A percentile compares a stretch with the other conserved stretches of the same genome.
Conservation (phyloP, 768 basidiomycete genomes). For the Xerocomellus intermedius region DNA sequence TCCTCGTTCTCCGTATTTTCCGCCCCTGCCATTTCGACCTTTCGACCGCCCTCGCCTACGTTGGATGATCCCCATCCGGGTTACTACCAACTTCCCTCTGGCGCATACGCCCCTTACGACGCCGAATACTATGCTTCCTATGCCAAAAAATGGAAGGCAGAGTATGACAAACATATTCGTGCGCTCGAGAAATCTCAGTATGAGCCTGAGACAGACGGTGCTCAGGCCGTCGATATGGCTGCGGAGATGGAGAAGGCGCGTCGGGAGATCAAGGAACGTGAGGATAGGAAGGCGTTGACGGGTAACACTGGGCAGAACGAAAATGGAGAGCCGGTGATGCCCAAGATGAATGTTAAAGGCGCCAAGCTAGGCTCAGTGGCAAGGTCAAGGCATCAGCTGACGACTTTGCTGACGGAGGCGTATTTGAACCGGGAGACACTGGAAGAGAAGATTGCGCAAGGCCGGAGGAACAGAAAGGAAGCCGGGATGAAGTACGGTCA, state of each 20-base stretch:
- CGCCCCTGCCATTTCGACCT: slow-evolving; percentile 67
- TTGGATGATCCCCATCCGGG: slow-evolving; percentile 79
- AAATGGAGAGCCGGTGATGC: slow-evolving; percentile 52
- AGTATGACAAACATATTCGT: slow-evolving; percentile 70
- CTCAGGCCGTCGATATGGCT: slow-evolving; percentile 60
- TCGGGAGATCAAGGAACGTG: slow-evolving; percentile 68
- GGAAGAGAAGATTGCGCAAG: slow-evolving; percentile 83
- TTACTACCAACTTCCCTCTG: slow-evolving; percentile 82
- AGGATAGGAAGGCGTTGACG: slow-evolving; percentile 73
- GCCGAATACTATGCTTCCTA: slow-evolving; percentile 64
- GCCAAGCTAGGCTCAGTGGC: slow-evolving; percentile 72
- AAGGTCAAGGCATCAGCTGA: slow-evolving; percentile 71
- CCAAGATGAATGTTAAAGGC: slow-evolving; percentile 83
- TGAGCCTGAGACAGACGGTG: slow-evolving; percentile 39
- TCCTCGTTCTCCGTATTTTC: slow-evolving; percentile 58
- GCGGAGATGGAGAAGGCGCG: slow-evolving; percentile 79
- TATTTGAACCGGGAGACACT: slow-evolving; percentile 79
- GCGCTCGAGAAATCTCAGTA: slow-evolving; percentile 76
- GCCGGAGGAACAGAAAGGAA: slow-evolving; percentile 79
- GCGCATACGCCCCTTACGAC: slow-evolving; percentile 76
- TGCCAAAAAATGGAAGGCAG: slow-evolving; percentile 68
- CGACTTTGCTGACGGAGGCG: slow-evolving; percentile 78
- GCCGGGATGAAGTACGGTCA: slow-evolving; percentile 90
- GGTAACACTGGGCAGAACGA: slow-evolving; percentile 42
- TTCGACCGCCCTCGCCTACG: slow-evolving; percentile 71